A percentile compares a stretch with the other conserved stretches of the same genome.
Evolutionary conservation across 208 protist genomes (phyloP).

Genomic region (Wallacemonas sp.): DNA sequence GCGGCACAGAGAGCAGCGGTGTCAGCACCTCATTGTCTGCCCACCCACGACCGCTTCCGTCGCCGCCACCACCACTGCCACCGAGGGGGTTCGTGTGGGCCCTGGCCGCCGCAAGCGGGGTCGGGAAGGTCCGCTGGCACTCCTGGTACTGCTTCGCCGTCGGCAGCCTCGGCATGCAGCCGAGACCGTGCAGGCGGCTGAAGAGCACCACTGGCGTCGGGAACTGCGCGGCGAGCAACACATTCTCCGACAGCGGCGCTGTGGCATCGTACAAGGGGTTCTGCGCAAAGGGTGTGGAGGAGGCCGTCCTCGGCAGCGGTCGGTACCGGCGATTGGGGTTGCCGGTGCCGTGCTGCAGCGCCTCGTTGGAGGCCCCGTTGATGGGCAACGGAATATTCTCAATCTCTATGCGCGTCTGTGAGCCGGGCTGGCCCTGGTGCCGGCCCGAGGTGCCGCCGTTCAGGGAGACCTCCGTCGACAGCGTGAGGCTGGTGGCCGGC

Average conservation of each 20-base stretch:
- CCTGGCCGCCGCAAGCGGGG: constrained; percentile 13
- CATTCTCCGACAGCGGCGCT: background rate
- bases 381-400: constrained; percentile 22
- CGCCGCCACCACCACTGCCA: constrained; percentile 16
- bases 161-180: constrained; percentile 58
- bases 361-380: constrained; percentile 24
- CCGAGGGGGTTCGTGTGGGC: constrained; percentile 2
- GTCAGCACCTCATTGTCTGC: constrained; percentile 11
- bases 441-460: no score
- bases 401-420: background rate
- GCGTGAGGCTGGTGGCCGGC: background rate
- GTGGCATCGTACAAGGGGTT: constrained; percentile 60
- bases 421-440: no score
- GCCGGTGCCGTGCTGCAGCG: background rate
- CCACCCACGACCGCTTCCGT: no score
- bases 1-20: background rate
- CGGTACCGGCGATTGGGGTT: constrained; percentile 33
- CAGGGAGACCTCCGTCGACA: background rate
- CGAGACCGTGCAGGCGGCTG: constrained; percentile 46
- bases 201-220: constrained; percentile 62
- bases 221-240: constrained; percentile 46
- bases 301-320: constrained; percentile 41
- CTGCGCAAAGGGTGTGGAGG: constrained; percentile 39
- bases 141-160: background rate
- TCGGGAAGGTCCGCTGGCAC: background rate